Evolutionary conservation across 2,329 filamentous ascomycete species (phyloP).

Genomic region (Metarhizium robertsii): DNA sequence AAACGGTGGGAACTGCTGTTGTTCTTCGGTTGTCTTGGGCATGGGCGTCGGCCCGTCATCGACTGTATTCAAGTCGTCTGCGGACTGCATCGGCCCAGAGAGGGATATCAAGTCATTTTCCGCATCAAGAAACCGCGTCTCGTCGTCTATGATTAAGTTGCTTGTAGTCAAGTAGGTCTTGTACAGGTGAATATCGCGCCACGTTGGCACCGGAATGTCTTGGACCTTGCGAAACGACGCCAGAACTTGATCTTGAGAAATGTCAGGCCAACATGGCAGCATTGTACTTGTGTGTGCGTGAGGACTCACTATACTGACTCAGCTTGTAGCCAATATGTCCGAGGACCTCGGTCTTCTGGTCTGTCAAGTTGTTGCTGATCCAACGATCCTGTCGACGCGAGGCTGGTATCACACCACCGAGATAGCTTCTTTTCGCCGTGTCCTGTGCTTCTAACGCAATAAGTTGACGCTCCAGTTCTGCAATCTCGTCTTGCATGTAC

Average conservation of each 20-base stretch:
- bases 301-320: constrained; percentile 54
- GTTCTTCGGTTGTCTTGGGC: constrained; percentile 9
- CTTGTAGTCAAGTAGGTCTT: constrained; percentile 45
- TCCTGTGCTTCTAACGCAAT: constrained; percentile 54
- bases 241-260: constrained; percentile 43
- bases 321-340: constrained; percentile 57
- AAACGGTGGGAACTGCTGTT: constrained; percentile 2
- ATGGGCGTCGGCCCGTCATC: constrained; percentile 16
- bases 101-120: constrained; percentile 43
- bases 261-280: constrained; percentile 5
- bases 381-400: constrained; percentile 49
- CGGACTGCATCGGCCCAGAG: constrained; percentile 4
- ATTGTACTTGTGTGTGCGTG: neutral
- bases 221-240: constrained; percentile 46
- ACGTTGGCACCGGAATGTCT: constrained; percentile 36
- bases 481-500: constrained; percentile 77
- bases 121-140: constrained; percentile 50
- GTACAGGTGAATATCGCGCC: constrained; percentile 37
- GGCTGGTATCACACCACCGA: constrained; percentile 40
- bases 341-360: constrained; percentile 50
- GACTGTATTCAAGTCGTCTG: constrained; percentile 4
- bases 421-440: constrained; percentile 34
- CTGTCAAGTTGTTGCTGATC: constrained; percentile 47
- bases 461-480: constrained; percentile 71
- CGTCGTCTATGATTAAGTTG: constrained; percentile 46